These are phyloP conservation scores for Quercus dentata DNA, from an alignment of 306 rosid genomes.

Conservation along the genomic window DNA sequence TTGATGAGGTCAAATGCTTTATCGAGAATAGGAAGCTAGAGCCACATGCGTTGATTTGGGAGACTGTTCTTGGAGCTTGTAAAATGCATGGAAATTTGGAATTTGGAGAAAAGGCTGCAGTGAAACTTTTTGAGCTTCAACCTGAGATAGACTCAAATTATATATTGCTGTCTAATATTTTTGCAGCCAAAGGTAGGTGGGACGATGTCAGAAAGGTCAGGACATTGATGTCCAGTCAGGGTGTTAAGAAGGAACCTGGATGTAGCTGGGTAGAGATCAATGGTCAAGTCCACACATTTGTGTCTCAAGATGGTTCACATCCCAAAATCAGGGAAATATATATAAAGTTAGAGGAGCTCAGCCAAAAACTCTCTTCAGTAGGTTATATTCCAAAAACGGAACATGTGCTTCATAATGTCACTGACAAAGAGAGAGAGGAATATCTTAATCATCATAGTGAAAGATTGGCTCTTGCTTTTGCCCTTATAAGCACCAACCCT, in stretches of 20 bases:
- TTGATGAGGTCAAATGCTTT: constrained; percentile 32
- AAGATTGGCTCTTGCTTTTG: constrained; percentile 37
- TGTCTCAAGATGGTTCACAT: constrained; percentile 25
- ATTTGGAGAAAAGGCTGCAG: constrained; percentile 30
- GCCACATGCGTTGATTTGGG: constrained; percentile 28
- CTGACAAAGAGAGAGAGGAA: constrained; percentile 24
- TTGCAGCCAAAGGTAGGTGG: constrained; percentile 39
- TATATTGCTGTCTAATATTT: constrained; percentile 35
- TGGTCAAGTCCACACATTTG: constrained; percentile 25
- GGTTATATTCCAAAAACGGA: constrained; percentile 31
- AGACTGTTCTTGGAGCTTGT: constrained; percentile 34
- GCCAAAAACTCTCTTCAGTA: constrained; percentile 19
- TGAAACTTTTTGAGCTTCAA: constrained; percentile 28
- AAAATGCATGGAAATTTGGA: constrained; percentile 29
- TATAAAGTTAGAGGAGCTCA: constrained; percentile 31
- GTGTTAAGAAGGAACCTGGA: constrained; percentile 46
- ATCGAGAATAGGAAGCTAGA: constrained; percentile 33
- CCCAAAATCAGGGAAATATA: constrained; percentile 26
- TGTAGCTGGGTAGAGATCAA: constrained; percentile 41
- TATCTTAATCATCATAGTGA: constrained; percentile 40
- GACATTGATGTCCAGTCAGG: constrained; percentile 27
- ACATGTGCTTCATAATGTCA: constrained; percentile 29
- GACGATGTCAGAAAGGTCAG: constrained; percentile 24
- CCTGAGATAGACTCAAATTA: constrained; percentile 34
- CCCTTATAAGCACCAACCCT: constrained; percentile 22